Evolutionary conservation across 441 rosid species (phyloP), one percentile per base, ranked within the genome.

Genomic region (Flueggea neowawraea): DNA sequence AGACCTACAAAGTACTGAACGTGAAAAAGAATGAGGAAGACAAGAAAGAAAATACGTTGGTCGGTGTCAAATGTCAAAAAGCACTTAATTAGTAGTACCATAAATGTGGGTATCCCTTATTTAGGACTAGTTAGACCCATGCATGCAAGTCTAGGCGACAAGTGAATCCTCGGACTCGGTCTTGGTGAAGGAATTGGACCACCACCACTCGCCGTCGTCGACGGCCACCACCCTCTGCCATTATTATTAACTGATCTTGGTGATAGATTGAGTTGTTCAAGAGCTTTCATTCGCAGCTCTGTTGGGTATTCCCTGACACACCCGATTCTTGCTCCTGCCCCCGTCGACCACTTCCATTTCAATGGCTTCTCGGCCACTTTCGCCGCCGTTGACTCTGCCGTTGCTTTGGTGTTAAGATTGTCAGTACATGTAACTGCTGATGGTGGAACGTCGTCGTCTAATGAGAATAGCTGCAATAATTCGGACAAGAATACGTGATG

Each of bases 271-370:
- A 76, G 76, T 14, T 71, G 77, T 54, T 81, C 80, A 62, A 76
- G 68, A 0, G 80, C 83, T 31, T 66, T 39, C 63, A 41, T 55
- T 52, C 69, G 79, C 16, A 73, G 73, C 17, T 65, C 16, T 6
- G 66, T 6, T 14, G 81, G 81, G 68, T 71, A 69, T 60, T 78
- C 77, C 57, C 77, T 60, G 14, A 78, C 79, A 31, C 77, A 68
- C 5, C 81, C 69, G 28, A 78, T 78, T 4, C 82, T 54, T 7
- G 85, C 72, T 39, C 82, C 83, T 0, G 65, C 53, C 31, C 72
- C 79, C 3, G 68, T 70, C 31, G 55, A 62, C 98, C 98, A 91
- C 51, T 68, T 89, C 75, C 88, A 76, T 0, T 88, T 72, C 57
- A 89, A 39, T 51, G 84, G 82, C 61, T 87, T 57, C 54, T 90